These are phyloP conservation scores for Lachnellula subtilissima DNA, from an alignment of 2,329 filamentous ascomycete genomes.

Conservation along the genomic window DNA sequence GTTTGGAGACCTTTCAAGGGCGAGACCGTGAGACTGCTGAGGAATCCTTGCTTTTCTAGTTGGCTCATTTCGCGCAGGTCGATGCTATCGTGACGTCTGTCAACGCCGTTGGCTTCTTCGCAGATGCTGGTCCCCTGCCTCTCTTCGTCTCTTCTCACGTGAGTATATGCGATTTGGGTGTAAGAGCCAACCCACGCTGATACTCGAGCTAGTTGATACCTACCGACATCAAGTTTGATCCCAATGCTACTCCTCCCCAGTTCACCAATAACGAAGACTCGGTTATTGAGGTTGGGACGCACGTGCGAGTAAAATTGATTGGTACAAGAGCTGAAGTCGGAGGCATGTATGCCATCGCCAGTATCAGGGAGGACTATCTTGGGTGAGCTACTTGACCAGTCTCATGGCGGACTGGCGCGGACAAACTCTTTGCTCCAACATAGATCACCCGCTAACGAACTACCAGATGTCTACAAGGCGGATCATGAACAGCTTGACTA, in stretches of 20 bases:
- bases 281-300: conserved; percentile 88
- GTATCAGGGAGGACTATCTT: conserved; percentile 81
- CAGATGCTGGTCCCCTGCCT: conserved; percentile 71
- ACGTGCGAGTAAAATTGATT: conserved; percentile 90
- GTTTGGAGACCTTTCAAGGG: conserved; percentile 98
- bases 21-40: conserved; percentile 69
- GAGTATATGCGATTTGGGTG: conserved; percentile 9
- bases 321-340: conserved; percentile 90
- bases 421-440: not conserved
- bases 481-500: conserved; percentile 12
- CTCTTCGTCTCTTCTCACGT: conserved; percentile 63
- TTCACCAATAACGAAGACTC: conserved; percentile 95
- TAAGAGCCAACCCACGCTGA: not conserved
- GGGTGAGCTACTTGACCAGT: conserved; percentile 43
- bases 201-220: conserved; percentile 68
- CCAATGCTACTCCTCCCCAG: conserved; percentile 92
- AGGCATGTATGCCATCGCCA: conserved; percentile 94
- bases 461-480: conserved; percentile 23
- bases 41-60: not conserved
- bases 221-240: conserved; percentile 86
- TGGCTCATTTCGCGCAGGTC: conserved; percentile 53
- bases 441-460: conserved; percentile 1
- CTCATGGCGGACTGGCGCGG: not conserved
- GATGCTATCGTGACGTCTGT: conserved; percentile 91
- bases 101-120: conserved; percentile 88